phyloP scores from a whole-genome alignment of 2,329 filamentous ascomycete species.

The Colletotrichum cereale region DNA sequence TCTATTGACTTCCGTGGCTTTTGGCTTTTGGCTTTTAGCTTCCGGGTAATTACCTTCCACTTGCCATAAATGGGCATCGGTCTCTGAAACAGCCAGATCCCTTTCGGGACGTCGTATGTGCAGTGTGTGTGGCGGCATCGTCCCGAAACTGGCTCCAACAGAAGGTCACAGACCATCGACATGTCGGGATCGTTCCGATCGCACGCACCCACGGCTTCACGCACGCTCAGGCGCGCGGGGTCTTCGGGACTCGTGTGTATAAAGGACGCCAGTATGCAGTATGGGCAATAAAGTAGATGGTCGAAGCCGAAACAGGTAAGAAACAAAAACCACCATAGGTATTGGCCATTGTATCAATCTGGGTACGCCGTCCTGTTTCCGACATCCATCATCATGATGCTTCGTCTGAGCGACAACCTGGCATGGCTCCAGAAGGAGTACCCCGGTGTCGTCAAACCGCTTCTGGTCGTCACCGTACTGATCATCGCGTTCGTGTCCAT shows the following conservation, averaged over 20 bases:
- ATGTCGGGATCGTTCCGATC: constrained; percentile 1
- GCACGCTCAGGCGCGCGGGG: background rate
- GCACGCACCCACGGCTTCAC: background rate
- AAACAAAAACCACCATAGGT: too few species aligned
- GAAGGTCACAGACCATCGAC: background rate
- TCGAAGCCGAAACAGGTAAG: too few species aligned
- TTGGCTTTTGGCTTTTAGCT: background rate
- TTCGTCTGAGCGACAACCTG: background rate
- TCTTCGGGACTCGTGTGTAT: background rate
- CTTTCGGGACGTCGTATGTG: background rate
- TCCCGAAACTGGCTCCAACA: background rate
- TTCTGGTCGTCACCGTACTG: background rate
- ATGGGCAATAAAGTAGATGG: background rate
- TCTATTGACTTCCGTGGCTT: background rate
- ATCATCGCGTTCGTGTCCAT: background rate
- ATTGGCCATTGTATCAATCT: background rate
- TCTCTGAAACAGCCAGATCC: background rate
- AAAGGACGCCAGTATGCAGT: background rate
- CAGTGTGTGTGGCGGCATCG: background rate
- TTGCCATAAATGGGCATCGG: background rate
- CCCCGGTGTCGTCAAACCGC: background rate
- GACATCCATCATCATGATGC: background rate
- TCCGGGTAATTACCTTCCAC: too few species aligned
- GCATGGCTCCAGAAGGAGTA: background rate
- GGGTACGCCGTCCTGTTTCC: background rate